Evolutionary conservation across 352 stramenopile species (phyloP).

Genomic region (Phytopythium chamaehyphon): DNA sequence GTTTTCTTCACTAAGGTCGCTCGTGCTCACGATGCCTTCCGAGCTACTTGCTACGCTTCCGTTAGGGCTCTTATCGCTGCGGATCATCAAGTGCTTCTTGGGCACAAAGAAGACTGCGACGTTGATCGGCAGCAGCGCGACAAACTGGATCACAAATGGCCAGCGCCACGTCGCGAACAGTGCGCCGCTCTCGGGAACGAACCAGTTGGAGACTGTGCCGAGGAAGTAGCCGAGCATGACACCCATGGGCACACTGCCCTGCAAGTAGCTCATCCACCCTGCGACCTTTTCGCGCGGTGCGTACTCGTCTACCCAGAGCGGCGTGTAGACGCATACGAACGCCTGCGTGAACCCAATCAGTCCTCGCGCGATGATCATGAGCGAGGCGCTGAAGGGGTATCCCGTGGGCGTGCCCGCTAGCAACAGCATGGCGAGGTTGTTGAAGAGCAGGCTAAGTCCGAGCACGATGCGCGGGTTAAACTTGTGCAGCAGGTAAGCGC

Average conservation of each 20-base stretch:
- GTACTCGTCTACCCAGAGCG: slow-evolving; percentile 84
- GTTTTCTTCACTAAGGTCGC: slow-evolving; percentile 42
- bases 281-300: slow-evolving; percentile 68
- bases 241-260: slow-evolving; percentile 78
- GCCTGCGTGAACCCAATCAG: slow-evolving; percentile 82
- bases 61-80: slow-evolving; percentile 45
- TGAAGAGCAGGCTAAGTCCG: slow-evolving; percentile 64
- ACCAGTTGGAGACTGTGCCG: slow-evolving; percentile 76
- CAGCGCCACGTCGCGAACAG: slow-evolving; percentile 76
- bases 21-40: slow-evolving; percentile 18
- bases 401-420: slow-evolving; percentile 70
- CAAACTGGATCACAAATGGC: slow-evolving; percentile 83
- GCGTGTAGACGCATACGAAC: slow-evolving; percentile 82
- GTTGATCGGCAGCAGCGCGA: slow-evolving; percentile 69
- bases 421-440: slow-evolving; percentile 72
- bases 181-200: slow-evolving; percentile 62
- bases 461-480: slow-evolving; percentile 67
- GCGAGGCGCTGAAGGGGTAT: slow-evolving; percentile 56
- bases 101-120: slow-evolving; percentile 79
- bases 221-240: slow-evolving; percentile 86
- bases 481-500: slow-evolving; percentile 63
- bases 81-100: slow-evolving; percentile 71
- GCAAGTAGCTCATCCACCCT: slow-evolving; percentile 83
- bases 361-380: slow-evolving; percentile 65
- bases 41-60: slow-evolving; percentile 38